A percentile compares a stretch with the other conserved stretches of the same genome.
phyloP scores from a whole-genome alignment of 768 basidiomycete genomes.

The Mycena rebaudengoi region DNA sequence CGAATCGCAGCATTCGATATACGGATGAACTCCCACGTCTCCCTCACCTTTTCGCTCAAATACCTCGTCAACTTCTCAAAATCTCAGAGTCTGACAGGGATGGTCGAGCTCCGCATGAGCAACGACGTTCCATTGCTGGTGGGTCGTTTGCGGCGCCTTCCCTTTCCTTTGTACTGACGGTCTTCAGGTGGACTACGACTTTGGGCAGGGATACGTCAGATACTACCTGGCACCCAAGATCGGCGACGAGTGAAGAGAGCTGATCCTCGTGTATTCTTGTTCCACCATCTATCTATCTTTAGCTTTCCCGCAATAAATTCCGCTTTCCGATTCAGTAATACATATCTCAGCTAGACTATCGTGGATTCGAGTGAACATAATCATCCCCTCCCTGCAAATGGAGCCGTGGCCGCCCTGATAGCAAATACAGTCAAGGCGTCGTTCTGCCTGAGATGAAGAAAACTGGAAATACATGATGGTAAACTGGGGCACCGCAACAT shows the following conservation, averaged over 20 bases:
- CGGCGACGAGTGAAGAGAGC: constrained; percentile 71
- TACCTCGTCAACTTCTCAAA: constrained; percentile 98
- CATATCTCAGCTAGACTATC: not conserved
- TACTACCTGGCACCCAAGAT: constrained; percentile 99
- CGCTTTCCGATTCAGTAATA: no score
- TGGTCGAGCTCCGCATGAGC: constrained; percentile 88
- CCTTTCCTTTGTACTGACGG: constrained; percentile 3
- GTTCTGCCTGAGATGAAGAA: not conserved
- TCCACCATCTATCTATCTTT: constrained; percentile 12
- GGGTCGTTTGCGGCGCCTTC: constrained; percentile 38
- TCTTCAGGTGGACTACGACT: constrained; percentile 84
- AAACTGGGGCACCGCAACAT: constrained; percentile 75
- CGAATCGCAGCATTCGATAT: constrained; percentile 64
- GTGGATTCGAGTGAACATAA: not conserved
- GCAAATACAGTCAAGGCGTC: not conserved
- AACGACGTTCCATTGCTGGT: constrained; percentile 92
- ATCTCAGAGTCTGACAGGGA: constrained; percentile 75
- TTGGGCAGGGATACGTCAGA: constrained; percentile 86
- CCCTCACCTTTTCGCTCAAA: constrained; percentile 94
- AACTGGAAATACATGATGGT: constrained; percentile 68
- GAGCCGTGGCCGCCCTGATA: constrained; percentile 40
- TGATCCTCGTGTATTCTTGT: constrained; percentile 6
- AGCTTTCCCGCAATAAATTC: no score
- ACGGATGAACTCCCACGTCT: constrained; percentile 90
- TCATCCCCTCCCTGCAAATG: constrained; percentile 41